Conservation (phyloP, 768 basidiomycete species). For the Trametes meyenii region DNA sequence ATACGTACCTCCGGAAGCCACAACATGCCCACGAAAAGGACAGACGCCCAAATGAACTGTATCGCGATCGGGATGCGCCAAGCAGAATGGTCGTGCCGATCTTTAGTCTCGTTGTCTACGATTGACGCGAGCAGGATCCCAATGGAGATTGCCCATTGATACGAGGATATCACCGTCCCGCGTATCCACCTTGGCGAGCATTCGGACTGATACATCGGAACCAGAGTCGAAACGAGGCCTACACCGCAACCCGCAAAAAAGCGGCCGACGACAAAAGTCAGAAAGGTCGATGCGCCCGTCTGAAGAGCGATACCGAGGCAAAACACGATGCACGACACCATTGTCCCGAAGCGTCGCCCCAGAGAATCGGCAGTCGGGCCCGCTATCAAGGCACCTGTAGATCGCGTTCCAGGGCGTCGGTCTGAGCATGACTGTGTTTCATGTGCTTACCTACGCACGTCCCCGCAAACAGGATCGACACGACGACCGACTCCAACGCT, state of each 20-base stretch:
- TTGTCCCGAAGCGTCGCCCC: slow-evolving; percentile 52
- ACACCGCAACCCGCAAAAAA: slow-evolving; percentile 81
- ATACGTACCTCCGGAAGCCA: slow-evolving; percentile 57
- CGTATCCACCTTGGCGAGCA: slow-evolving; percentile 63
- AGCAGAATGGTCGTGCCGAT: slow-evolving; percentile 47
- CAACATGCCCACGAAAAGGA: slow-evolving; percentile 72
- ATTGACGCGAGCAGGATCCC: slow-evolving; percentile 75
- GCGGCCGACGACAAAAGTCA: slow-evolving; percentile 70
- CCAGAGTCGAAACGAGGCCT: slow-evolving; percentile 70
- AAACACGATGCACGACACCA: slow-evolving; percentile 54
- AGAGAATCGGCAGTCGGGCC: slow-evolving; percentile 55
- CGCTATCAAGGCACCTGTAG: slow-evolving; percentile 51
- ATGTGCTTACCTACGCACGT: slow-evolving; percentile 66
- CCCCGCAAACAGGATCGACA: slow-evolving; percentile 77
- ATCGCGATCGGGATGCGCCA: slow-evolving; percentile 76
- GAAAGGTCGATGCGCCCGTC: slow-evolving; percentile 51
- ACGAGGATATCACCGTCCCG: slow-evolving; percentile 34
- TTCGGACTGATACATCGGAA: slow-evolving; percentile 61
- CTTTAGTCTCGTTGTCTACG: slow-evolving; percentile 67
- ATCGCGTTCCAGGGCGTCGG: neutral
- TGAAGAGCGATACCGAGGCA: slow-evolving; percentile 66
- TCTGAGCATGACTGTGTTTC: too few relatives aligned
- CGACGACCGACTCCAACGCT: slow-evolving; percentile 51
- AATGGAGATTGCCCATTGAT: slow-evolving; percentile 67
- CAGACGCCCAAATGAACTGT: slow-evolving; percentile 76